These are phyloP conservation scores for Neopestalotiopsis clavispora DNA, from an alignment of 2,329 filamentous ascomycete genomes.

Conservation along the genomic window DNA sequence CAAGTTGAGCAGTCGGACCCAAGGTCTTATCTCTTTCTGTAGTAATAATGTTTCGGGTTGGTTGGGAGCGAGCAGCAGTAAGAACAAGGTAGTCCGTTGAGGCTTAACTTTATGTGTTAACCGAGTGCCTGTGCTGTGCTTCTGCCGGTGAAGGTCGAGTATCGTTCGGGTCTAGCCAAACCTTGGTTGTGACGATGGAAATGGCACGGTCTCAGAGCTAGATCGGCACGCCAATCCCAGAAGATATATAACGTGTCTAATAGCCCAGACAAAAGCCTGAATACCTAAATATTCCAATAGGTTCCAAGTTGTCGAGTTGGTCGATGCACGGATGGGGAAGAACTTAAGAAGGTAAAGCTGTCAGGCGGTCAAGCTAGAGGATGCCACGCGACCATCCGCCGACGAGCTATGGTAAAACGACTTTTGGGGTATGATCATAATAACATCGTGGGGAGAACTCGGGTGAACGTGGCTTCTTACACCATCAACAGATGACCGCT, in stretches of 20 bases:
- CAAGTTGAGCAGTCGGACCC: neutral
- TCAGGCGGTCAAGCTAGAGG: slow-evolving; percentile 32
- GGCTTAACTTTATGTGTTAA: neutral
- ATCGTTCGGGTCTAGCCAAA: neutral
- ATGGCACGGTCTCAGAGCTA: neutral
- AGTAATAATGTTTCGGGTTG: too few relatives aligned
- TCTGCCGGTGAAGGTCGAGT: neutral
- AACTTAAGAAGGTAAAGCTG: neutral
- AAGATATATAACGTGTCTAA: neutral
- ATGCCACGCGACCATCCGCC: slow-evolving; percentile 33
- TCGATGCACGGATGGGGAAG: neutral
- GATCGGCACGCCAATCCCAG: neutral
- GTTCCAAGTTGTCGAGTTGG: neutral
- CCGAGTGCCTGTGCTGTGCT: neutral
- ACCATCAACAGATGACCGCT: neutral
- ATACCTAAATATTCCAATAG: neutral
- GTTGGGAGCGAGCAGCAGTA: neutral
- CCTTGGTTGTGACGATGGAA: neutral
- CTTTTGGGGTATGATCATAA: neutral
- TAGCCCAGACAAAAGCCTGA: neutral
- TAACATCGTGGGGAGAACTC: neutral
- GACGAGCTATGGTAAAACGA: neutral
- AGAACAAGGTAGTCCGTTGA: neutral
- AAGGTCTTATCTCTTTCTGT: neutral
- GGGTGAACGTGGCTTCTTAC: neutral